These are phyloP conservation scores for Podospora sp. DNA, from an alignment of 495 filamentous ascomycete species.

Conservation along the genomic window DNA sequence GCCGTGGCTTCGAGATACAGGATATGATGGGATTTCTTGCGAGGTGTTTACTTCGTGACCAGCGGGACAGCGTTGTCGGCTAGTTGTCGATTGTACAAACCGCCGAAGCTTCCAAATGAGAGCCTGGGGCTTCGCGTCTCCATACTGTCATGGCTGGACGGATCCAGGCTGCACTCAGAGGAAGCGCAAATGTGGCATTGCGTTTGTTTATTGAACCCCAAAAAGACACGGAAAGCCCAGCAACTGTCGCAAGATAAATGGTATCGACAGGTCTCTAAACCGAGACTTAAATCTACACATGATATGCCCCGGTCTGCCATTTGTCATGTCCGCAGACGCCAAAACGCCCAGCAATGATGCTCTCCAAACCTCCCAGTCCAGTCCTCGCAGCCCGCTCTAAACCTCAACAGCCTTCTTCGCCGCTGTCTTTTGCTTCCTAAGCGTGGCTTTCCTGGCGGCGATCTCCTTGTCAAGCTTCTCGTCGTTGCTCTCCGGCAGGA, in stretches of 20 bases:
- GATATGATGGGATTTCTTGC: background rate
- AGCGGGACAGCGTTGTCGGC: no score
- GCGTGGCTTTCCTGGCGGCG: constrained; percentile 59
- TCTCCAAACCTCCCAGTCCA: background rate
- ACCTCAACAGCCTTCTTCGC: constrained; percentile 47
- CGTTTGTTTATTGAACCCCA: background rate
- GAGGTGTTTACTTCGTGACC: background rate
- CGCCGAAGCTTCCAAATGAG: no score
- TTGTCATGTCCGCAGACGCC: constrained; percentile 24
- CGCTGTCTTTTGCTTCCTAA: constrained; percentile 63
- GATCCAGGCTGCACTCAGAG: no score
- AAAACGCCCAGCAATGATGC: constrained; percentile 31
- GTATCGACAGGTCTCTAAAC: background rate
- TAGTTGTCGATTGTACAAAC: no score
- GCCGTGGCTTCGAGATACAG: background rate
- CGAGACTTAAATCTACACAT: constrained; percentile 2
- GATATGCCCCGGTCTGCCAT: constrained; percentile 8
- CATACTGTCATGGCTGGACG: no score
- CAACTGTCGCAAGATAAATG: background rate
- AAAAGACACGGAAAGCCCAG: no score
- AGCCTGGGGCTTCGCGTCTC: no score
- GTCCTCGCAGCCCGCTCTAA: constrained; percentile 7
- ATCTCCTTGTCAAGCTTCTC: constrained; percentile 53
- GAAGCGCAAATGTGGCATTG: no score
- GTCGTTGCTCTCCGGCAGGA: constrained; percentile 27